These are phyloP conservation scores for Carex pumila DNA, from an alignment of 176 grass and related monocot species.

Conservation along the genomic window DNA sequence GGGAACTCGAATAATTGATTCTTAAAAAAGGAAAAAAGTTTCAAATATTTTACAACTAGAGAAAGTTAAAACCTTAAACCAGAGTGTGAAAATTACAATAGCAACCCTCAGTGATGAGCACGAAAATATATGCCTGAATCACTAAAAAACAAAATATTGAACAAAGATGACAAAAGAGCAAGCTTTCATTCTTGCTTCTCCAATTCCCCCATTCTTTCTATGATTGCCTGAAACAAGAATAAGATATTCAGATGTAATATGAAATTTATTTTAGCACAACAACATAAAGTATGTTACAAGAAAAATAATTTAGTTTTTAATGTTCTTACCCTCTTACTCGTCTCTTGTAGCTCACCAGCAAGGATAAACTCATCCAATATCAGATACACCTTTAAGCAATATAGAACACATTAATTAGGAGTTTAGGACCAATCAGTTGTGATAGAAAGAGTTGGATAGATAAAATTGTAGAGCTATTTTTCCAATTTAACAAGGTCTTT, in stretches of 20 bases:
- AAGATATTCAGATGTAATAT: background rate
- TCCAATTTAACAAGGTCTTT: background rate
- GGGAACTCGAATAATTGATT: background rate
- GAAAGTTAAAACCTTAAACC: background rate
- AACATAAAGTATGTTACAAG: background rate
- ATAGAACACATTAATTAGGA: background rate
- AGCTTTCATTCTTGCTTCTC: conserved; percentile 38
- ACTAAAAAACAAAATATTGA: background rate
- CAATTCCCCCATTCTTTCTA: conserved; percentile 56
- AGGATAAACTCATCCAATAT: conserved; percentile 99
- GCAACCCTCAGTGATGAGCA: background rate
- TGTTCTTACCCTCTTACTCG: conserved; percentile 75
- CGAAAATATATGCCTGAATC: background rate
- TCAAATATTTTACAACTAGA: conserved; percentile 8
- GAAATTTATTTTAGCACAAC: conserved; percentile 1
- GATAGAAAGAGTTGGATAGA: background rate
- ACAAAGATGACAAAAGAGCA: background rate
- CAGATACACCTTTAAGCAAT: conserved; percentile 70
- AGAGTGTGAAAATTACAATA: background rate
- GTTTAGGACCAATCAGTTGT: background rate
- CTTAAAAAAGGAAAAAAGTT: background rate
- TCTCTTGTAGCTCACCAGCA: conserved; percentile 98
- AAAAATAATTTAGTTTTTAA: background rate
- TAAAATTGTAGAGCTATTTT: background rate
- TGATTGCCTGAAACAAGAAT: conserved; percentile 41